phyloP scores from a whole-genome alignment of 805 yeast species.

The Candida vartiovaarae region DNA sequence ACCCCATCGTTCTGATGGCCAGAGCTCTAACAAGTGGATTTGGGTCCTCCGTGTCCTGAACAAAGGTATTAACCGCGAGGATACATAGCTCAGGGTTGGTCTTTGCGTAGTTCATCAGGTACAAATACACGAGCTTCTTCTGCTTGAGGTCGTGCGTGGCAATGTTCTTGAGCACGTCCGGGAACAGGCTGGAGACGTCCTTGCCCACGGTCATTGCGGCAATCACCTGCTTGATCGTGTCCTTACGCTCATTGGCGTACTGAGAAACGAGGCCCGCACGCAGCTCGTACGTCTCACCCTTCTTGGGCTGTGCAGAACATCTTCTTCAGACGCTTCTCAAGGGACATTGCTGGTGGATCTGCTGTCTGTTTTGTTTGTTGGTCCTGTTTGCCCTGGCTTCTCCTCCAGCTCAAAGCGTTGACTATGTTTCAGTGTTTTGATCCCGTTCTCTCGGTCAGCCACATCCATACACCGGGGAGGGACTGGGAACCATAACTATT shows the following conservation, averaged over 20 bases:
- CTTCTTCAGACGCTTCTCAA: slow-evolving; percentile 47
- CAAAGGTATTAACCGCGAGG: slow-evolving; percentile 94
- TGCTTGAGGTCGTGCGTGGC: slow-evolving; percentile 96
- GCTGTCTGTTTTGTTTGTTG: too few relatives aligned
- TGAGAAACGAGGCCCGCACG: slow-evolving; percentile 88
- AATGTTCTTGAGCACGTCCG: slow-evolving; percentile 92
- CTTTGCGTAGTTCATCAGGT: slow-evolving; percentile 95
- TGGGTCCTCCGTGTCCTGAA: slow-evolving; percentile 90
- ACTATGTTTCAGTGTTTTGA: too few relatives aligned
- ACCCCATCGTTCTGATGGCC: slow-evolving; percentile 98
- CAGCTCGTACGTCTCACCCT: slow-evolving; percentile 85
- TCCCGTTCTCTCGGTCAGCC: too few relatives aligned
- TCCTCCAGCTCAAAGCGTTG: too few relatives aligned
- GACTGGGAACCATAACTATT: too few relatives aligned
- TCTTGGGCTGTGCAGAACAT: slow-evolving; percentile 51
- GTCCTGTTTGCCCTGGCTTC: too few relatives aligned
- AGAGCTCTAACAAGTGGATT: slow-evolving; percentile 93
- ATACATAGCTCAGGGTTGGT: slow-evolving; percentile 93
- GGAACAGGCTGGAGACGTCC: slow-evolving; percentile 90
- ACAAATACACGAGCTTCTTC: slow-evolving; percentile 89
- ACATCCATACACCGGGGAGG: too few relatives aligned
- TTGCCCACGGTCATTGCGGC: slow-evolving; percentile 98
- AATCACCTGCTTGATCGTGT: slow-evolving; percentile 93
- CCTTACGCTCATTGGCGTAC: slow-evolving; percentile 90
- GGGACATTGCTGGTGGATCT: slow-evolving; percentile 15